Evolutionary conservation across 1,139 yeast genomes (phyloP).

Genomic region (Kodamaea ohmeri): DNA sequence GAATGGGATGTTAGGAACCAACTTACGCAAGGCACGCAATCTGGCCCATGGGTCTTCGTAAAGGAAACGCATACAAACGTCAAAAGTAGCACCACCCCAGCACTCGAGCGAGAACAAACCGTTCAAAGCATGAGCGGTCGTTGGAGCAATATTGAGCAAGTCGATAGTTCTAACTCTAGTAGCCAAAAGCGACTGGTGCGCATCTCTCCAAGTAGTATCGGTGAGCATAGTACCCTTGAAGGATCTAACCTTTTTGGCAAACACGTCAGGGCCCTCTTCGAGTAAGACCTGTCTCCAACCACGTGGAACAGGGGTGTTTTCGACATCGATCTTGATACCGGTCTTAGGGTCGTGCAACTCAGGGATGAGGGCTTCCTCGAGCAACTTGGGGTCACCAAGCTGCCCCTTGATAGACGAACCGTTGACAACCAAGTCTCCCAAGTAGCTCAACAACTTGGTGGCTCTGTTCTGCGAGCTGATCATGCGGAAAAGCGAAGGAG

Average conservation of each 20-base stretch:
- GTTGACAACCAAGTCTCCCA: constrained; percentile 91
- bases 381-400: constrained; percentile 83
- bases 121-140: constrained; percentile 85
- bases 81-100: constrained; percentile 99
- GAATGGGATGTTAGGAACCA: constrained; percentile 97
- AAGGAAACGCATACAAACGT: constrained; percentile 96
- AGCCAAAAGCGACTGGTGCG: constrained; percentile 97
- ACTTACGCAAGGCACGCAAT: constrained; percentile 77
- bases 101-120: constrained; percentile 96
- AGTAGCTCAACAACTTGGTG: constrained; percentile 80
- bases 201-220: constrained; percentile 99
- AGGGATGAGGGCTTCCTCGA: constrained; percentile 74
- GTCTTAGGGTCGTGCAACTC: constrained; percentile 57
- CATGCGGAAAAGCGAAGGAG: constrained; percentile 95
- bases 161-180: constrained; percentile 96
- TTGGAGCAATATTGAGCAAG: constrained; percentile 84
- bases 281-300: constrained; percentile 93
- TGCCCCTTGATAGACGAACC: constrained; percentile 96
- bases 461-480: constrained; percentile 95
- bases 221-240: constrained; percentile 86
- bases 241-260: constrained; percentile 81
- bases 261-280: constrained; percentile 82
- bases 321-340: constrained; percentile 58
- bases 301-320: constrained; percentile 52
- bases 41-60: constrained; percentile 99